Percentiles rank a stretch among this genome's conserved stretches.
These are phyloP conservation scores for Fusarium setosum DNA, from an alignment of 2,329 filamentous ascomycete species.

Conservation along the genomic window DNA sequence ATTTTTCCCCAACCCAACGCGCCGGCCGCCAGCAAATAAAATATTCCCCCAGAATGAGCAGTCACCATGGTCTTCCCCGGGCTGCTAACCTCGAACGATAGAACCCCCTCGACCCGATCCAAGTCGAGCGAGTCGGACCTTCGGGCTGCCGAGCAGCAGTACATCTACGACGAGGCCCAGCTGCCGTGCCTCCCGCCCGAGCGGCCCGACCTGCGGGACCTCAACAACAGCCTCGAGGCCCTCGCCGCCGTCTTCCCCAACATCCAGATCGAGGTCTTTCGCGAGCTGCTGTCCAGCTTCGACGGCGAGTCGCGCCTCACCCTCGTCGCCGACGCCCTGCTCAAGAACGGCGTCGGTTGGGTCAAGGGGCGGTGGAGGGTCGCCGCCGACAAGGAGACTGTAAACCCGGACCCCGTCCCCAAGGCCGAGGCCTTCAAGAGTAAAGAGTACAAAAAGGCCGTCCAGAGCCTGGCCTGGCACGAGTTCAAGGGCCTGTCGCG, in stretches of 20 bases:
- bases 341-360: slow-evolving; percentile 78
- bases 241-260: slow-evolving; percentile 82
- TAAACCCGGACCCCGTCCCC: slow-evolving; percentile 56
- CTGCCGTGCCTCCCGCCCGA: slow-evolving; percentile 61
- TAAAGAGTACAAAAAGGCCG: slow-evolving; percentile 74
- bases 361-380: slow-evolving; percentile 75
- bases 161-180: slow-evolving; percentile 68
- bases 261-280: slow-evolving; percentile 84
- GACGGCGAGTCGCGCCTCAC: slow-evolving; percentile 81
- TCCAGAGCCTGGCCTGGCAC: slow-evolving; percentile 73
- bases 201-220: slow-evolving; percentile 71
- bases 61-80: slow-evolving; percentile 62
- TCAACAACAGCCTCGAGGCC: slow-evolving; percentile 76
- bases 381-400: slow-evolving; percentile 49
- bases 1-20: neutral
- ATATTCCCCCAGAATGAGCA: slow-evolving; percentile 47
- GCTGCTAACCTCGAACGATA: slow-evolving; percentile 58
- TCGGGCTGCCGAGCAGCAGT: slow-evolving; percentile 56
- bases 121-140: slow-evolving; percentile 46
- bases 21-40: no score
- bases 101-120: slow-evolving; percentile 47
- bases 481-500: slow-evolving; percentile 82
- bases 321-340: slow-evolving; percentile 79
- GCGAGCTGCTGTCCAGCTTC: slow-evolving; percentile 81
- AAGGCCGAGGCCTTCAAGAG: slow-evolving; percentile 75